A percentile compares a stretch with the other conserved stretches of the same genome.
Evolutionary conservation across 148 eudicot species (phyloP).

Genomic region (Rhododendron simsii): DNA sequence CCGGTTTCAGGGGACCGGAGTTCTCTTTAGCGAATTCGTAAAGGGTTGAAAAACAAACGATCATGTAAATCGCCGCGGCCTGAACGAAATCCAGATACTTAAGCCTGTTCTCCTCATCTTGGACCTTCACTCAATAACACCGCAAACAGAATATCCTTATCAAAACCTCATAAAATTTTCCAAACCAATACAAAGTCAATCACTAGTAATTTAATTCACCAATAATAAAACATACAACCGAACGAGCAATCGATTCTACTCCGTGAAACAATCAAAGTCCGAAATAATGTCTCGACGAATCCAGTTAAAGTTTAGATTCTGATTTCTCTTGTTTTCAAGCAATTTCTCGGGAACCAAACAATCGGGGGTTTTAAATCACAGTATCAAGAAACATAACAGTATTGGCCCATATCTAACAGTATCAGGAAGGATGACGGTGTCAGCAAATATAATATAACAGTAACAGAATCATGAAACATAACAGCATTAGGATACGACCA

Average conservation of each 20-base stretch:
- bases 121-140: constrained; percentile 20
- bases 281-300: background rate
- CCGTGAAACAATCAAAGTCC: background rate
- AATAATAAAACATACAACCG: background rate
- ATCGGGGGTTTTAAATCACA: background rate
- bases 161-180: background rate
- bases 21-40: constrained; percentile 44
- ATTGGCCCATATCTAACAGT: too few species aligned
- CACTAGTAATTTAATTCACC: background rate
- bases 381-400: too few species aligned
- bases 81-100: constrained; percentile 46
- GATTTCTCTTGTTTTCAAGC: background rate
- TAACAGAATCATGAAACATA: too few species aligned
- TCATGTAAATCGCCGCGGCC: constrained; percentile 25
- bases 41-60: constrained; percentile 27
- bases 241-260: background rate
- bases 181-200: background rate
- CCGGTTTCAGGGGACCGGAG: constrained; percentile 39
- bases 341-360: background rate
- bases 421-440: too few species aligned
- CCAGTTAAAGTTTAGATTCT: background rate
- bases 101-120: constrained; percentile 27
- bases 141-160: background rate
- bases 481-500: too few species aligned
- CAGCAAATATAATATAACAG: too few species aligned